Base-by-base conservation (phyloP, 1,139 yeast species). In the Suhomyces coccinellae region DNA sequence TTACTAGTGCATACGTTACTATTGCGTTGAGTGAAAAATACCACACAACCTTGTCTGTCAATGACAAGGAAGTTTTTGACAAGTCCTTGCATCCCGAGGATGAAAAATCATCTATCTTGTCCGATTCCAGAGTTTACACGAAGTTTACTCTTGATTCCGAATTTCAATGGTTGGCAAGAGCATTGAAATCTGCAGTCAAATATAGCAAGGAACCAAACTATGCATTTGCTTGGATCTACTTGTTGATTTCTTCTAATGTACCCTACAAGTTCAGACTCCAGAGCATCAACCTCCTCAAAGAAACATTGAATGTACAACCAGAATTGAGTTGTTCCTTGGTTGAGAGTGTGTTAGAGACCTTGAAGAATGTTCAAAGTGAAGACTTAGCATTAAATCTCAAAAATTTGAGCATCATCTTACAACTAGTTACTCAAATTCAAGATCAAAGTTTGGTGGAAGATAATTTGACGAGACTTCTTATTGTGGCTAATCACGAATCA, bases 401-500 rank as follows among this genome's bases (percentile, higher is more conserved):
- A 29, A 60, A 62, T 35, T 52, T 80, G 16, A 61, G 75, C 3
- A 71, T 78, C 1, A 65, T 79, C 2, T 61, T 83, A 39, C 67
- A 75, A 17, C 62, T 73, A 2, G 61, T 85, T 41, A 71, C 83
- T 20, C 74, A 71, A 33, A 44, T 58, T 29, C 48, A 62, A 13
- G 64, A 62, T 24, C 55, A 59, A 27, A 45, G 46, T 1, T 40
- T 52, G 40, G 49, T 61, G 10, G 55, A 57, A 13, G 57, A 60
- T 1, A 58, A 72, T 22, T 59, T 77, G 41, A 67, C 66, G 4
- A 58, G 67, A 4, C 73, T 82, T 17, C 61, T 87, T n/a, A 66
- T 85, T 24, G 58, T 80, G 10, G 70, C 85, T 10, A 88, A 87
- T 58, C 81, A 79, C 51, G 53, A 64, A 1, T 58, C 51, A 4